Evolutionary conservation across 2,329 filamentous ascomycete species (phyloP).

Genomic region (Diaporthe vexans): DNA sequence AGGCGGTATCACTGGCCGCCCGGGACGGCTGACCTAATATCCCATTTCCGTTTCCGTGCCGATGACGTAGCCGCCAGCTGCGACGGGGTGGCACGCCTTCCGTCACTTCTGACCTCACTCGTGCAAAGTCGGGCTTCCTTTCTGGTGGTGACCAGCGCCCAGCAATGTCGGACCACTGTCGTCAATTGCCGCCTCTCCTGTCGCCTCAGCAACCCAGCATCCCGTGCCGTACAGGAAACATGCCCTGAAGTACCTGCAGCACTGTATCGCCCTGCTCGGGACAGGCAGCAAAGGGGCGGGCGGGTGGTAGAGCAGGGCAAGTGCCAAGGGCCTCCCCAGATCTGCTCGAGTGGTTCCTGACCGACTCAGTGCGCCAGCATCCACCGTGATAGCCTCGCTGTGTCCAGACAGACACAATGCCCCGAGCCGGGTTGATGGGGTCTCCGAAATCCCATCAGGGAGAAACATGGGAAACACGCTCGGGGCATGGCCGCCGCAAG

Average conservation of each 20-base stretch:
- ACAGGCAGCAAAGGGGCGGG: background rate
- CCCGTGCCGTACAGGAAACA: background rate
- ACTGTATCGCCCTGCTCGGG: background rate
- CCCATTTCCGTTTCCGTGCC: conserved; percentile 3
- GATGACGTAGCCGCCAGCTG: conserved; percentile 39
- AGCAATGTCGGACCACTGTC: conserved; percentile 32
- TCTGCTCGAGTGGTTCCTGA: background rate
- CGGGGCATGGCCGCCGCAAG: conserved; percentile 11
- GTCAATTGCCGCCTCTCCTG: conserved; percentile 31
- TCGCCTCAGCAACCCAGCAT: background rate
- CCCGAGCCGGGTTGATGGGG: background rate
- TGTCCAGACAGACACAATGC: background rate
- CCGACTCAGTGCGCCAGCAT: background rate
- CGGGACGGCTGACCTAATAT: conserved; percentile 14
- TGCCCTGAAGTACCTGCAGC: background rate
- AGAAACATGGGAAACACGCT: background rate
- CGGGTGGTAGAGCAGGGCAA: background rate
- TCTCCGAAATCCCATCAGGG: background rate
- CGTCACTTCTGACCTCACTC: conserved; percentile 41
- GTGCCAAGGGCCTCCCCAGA: background rate
- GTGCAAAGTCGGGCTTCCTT: conserved; percentile 21
- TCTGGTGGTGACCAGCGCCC: conserved; percentile 14
- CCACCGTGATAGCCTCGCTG: conserved; percentile 21
- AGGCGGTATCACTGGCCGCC: background rate
- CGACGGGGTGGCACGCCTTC: conserved; percentile 38